Percentiles rank a stretch among this genome's conserved stretches.
Conservation (phyloP, 1,284 basidiomycete species). For the Irpex sp. region DNA sequence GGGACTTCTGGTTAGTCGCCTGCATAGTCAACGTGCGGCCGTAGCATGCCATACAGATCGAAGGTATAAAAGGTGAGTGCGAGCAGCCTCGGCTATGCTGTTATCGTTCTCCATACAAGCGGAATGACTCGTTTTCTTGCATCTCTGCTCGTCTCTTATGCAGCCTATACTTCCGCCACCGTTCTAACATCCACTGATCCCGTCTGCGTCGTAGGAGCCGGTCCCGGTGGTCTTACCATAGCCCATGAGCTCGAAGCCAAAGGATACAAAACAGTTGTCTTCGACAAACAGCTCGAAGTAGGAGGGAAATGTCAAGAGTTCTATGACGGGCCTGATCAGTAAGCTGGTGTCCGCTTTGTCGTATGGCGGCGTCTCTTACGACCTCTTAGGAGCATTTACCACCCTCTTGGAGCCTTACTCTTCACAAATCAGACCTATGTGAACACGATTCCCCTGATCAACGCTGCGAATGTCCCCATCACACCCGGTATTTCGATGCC, state of each 20-base stretch:
- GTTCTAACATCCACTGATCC: neutral
- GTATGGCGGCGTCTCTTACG: neutral
- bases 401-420: slow-evolving; percentile 5
- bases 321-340: slow-evolving; percentile 1
- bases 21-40: no score
- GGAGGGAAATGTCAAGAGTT: slow-evolving; percentile 7
- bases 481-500: neutral
- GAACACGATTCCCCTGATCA: neutral
- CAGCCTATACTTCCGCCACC: neutral
- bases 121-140: neutral
- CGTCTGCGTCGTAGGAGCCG: slow-evolving; percentile 7
- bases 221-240: neutral
- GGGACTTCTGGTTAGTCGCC: no score
- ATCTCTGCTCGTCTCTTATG: neutral
- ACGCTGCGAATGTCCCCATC: neutral
- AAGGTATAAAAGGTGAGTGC: no score
- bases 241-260: slow-evolving; percentile 6
- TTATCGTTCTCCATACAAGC: no score
- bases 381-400: slow-evolving; percentile 1
- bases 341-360: neutral
- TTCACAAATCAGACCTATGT: slow-evolving; percentile 6
- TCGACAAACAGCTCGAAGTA: slow-evolving; percentile 6
- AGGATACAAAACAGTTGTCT: neutral
- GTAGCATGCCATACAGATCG: no score
- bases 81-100: no score